phyloP scores from a whole-genome alignment of 1,139 yeast species.

The Geotrichum europaeum region DNA sequence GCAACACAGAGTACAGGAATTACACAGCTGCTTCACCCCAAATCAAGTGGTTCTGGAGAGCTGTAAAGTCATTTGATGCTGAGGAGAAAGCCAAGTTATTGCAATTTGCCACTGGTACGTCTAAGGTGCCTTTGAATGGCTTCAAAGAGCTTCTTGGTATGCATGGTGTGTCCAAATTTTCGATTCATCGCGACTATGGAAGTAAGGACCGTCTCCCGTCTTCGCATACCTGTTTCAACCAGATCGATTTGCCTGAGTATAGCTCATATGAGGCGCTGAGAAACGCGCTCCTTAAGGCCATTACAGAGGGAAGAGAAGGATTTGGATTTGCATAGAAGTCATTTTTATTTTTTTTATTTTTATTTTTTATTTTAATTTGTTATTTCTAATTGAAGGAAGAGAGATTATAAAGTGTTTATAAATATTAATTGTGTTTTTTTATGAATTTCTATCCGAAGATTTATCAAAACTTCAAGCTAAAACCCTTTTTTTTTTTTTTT shows the following conservation, averaged over 20 bases:
- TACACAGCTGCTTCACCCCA: constrained; percentile 82
- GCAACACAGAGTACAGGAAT: constrained; percentile 74
- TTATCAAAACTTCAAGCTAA: not conserved
- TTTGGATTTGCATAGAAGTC: constrained; percentile 66
- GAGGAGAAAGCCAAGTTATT: constrained; percentile 91
- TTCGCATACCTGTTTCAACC: constrained; percentile 95
- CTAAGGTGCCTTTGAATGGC: constrained; percentile 93
- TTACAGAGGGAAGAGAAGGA: constrained; percentile 94
- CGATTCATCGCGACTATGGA: constrained; percentile 87
- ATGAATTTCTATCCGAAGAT: too few species aligned
- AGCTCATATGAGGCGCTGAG: constrained; percentile 81
- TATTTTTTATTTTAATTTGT: not conserved
- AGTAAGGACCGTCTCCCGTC: constrained; percentile 83
- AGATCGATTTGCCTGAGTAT: constrained; percentile 89
- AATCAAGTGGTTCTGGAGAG: constrained; percentile 97
- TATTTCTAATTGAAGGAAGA: not conserved
- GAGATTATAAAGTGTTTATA: not conserved
- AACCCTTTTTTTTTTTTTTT: not conserved
- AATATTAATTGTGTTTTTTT: not conserved
- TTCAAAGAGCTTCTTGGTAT: constrained; percentile 88
- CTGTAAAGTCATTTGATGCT: constrained; percentile 86
- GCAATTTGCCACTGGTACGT: constrained; percentile 96
- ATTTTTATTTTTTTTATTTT: not conserved
- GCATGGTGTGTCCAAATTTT: constrained; percentile 78
- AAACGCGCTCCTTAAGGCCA: constrained; percentile 73